A percentile compares a stretch with the other conserved stretches of the same genome.
Conservation (phyloP, 768 basidiomycete genomes). For the Sporobolomyces phaffii region DNA sequence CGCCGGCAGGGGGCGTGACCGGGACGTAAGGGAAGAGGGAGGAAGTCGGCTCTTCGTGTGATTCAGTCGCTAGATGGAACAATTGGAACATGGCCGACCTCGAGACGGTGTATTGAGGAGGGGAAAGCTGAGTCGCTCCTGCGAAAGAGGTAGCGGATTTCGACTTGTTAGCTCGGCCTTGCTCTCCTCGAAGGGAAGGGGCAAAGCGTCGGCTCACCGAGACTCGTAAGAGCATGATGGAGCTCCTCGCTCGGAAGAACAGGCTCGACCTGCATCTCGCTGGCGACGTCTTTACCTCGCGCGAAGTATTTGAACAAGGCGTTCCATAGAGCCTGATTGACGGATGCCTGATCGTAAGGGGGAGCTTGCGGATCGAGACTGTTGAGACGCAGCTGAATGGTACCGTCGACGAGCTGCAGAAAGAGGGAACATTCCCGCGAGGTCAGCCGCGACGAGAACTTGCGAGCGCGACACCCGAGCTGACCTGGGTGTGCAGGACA, state of each 20-base stretch:
- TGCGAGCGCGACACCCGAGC: no score
- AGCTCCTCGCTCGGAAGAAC: slow-evolving; percentile 26
- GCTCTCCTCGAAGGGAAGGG: no score
- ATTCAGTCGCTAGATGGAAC: slow-evolving; percentile 25
- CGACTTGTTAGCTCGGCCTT: no score
- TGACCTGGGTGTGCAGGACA: slow-evolving; percentile 30
- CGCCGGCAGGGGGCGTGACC: background rate
- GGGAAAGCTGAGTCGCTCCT: slow-evolving; percentile 19
- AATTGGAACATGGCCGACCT: slow-evolving; percentile 33
- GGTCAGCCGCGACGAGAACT: background rate
- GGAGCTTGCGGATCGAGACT: slow-evolving; percentile 29
- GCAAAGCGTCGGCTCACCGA: slow-evolving; percentile 32
- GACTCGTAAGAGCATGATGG: slow-evolving; percentile 11
- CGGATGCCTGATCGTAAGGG: slow-evolving; percentile 27
- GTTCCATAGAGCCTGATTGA: slow-evolving; percentile 32
- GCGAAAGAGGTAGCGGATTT: background rate
- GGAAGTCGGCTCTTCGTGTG: slow-evolving; percentile 4
- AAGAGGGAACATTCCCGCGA: background rate
- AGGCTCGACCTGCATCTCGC: slow-evolving; percentile 23
- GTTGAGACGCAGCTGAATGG: slow-evolving; percentile 34
- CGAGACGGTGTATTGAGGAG: slow-evolving; percentile 21
- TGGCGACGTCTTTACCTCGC: slow-evolving; percentile 13
- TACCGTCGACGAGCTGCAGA: slow-evolving; percentile 24
- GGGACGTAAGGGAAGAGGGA: slow-evolving; percentile 29
- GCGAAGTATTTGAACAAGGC: slow-evolving; percentile 32